Evolutionary conservation across 352 stramenopile species (phyloP), one percentile per base, ranked within the genome.

Genomic region (Phytopythium helicoides): DNA sequence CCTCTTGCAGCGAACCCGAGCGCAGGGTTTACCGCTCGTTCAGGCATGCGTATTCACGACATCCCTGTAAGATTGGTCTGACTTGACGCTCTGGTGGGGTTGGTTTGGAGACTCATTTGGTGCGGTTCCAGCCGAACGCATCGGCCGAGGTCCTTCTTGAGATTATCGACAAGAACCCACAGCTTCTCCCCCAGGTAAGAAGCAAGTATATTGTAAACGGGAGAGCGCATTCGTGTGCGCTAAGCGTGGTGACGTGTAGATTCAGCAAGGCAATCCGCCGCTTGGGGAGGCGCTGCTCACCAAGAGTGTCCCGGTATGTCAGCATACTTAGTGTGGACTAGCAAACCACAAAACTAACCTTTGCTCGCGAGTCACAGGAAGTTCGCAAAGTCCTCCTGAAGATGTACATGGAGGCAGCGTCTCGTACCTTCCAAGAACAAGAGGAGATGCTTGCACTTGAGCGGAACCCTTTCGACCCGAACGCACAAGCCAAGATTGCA

Each of bases 381-480:
- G 81, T 94, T 21, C 80, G 85, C 36, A 92, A 93, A 81, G 78
- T 70, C 2, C 53, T 95, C 12, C 68, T 95, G 59, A 78, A 92
- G 53, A 90, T 93, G 58, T 71, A 93, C 66, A 95, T 95, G 85
- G 73, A 89, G 31, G 68, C 71, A 28, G 85, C 82, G 2, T 80
- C 82, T n/a, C 68, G 71, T 3, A 80, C 76, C 34, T 92, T 92
- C 47, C 60, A 95, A n/a, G 79, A 93, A 55, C 69, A 95, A 33
- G 74, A 91, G 52, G 81, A 92, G 52, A 76, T 87, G 33, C 44
- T 64, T 12, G 69, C 73, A 11, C 54, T 95, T 34, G 80, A 94
- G 33, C 56, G 52, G 12, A 92, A 95, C 54, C 86, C 84, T 11
- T 90, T 93, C 44, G 83, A 93, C 35, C 73, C 72, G 12, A 74